Evolutionary conservation across 805 yeast species (phyloP).

Genomic region (Candida fluviatilis): DNA sequence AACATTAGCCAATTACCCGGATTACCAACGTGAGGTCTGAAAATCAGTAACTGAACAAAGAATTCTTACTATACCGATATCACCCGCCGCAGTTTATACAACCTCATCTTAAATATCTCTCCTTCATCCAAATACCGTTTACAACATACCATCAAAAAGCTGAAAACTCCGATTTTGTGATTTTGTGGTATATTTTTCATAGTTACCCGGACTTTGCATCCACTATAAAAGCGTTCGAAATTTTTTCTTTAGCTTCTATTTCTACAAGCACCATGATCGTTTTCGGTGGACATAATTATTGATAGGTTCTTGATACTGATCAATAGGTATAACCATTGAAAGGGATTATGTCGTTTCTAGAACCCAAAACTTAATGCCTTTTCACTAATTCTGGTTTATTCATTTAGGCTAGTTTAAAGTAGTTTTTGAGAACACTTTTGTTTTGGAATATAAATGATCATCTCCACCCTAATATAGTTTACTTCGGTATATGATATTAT

Average conservation of each 20-base stretch:
- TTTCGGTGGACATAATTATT: neutral
- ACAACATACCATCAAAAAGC: no score
- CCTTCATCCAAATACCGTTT: no score
- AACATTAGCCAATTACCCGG: no score
- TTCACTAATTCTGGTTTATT: conserved; percentile 45
- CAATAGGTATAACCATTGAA: neutral
- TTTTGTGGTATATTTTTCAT: no score
- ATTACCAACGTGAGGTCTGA: no score
- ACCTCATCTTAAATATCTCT: no score
- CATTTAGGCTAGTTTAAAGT: conserved; percentile 45
- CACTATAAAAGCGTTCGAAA: neutral
- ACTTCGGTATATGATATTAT: conserved; percentile 9
- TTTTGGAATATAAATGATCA: conserved; percentile 41
- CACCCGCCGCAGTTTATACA: no score
- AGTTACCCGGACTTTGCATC: neutral
- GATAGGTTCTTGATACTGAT: neutral
- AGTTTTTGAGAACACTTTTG: conserved; percentile 45
- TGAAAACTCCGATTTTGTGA: no score
- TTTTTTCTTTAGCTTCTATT: neutral
- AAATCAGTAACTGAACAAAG: no score
- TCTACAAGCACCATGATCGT: neutral
- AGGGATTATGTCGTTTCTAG: neutral
- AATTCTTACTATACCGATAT: no score
- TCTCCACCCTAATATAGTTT: conserved; percentile 40
- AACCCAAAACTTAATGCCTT: conserved; percentile 44